A percentile compares a stretch with the other conserved stretches of the same genome.
Conservation (phyloP, 768 basidiomycete species). For the Punctularia strigosozonata region DNA sequence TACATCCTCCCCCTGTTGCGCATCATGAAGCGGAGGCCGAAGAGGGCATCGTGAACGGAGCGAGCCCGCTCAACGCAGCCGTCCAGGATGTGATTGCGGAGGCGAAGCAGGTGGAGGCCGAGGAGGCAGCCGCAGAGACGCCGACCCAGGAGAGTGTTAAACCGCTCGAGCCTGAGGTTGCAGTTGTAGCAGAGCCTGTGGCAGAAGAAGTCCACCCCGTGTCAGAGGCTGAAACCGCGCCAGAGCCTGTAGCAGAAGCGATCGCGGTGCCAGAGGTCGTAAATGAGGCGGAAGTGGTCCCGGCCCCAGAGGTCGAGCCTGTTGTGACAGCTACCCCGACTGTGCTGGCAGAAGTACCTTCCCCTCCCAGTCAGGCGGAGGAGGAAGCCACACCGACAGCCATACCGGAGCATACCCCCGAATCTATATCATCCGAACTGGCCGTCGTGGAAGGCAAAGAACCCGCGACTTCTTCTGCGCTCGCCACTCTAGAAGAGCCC, state of each 20-base stretch:
- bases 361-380: not conserved
- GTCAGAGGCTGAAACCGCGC: not conserved
- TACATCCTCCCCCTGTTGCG: not conserved
- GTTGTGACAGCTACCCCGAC: not conserved
- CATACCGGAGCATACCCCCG: not conserved
- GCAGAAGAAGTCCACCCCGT: not conserved
- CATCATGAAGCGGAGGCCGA: not conserved
- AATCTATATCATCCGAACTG: not conserved
- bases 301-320: not conserved
- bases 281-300: not conserved
- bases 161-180: constrained; percentile 1
- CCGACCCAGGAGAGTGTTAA: no score
- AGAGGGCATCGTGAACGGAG: not conserved
- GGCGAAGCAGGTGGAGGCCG: not conserved
- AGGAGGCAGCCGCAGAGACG: no score
- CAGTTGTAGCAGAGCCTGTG: not conserved
- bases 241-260: not conserved
- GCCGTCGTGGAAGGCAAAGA: not conserved
- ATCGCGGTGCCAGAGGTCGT: not conserved
- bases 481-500: no score
- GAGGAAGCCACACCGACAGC: not conserved
- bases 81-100: no score
- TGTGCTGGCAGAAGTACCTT: constrained; percentile 3
- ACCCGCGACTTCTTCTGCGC: not conserved
- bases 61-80: no score